phyloP scores from a whole-genome alignment of 768 basidiomycete genomes.

The Leccinum aurantiacum region DNA sequence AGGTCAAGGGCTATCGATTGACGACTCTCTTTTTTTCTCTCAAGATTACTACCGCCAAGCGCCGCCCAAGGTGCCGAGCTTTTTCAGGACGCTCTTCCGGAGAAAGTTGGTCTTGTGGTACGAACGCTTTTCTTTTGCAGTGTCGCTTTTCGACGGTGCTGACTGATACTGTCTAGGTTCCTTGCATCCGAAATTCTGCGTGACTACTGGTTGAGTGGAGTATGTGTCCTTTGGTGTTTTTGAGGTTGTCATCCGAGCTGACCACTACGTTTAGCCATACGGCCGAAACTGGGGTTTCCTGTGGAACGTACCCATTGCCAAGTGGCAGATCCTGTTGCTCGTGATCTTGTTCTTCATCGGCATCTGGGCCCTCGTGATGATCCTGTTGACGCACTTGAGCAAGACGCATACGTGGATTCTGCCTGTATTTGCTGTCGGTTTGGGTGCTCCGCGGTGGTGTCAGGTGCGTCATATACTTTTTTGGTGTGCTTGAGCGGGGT shows the following conservation, averaged over 20 bases:
- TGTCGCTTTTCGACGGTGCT: neutral
- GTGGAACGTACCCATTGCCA: slow-evolving; percentile 80
- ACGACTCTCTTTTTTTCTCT: slow-evolving; percentile 14
- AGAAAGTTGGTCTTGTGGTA: slow-evolving; percentile 88
- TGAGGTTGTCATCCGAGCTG: slow-evolving; percentile 6
- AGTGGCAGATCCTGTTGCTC: slow-evolving; percentile 80
- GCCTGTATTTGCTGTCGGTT: slow-evolving; percentile 92
- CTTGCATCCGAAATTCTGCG: slow-evolving; percentile 86
- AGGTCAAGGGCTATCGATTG: neutral
- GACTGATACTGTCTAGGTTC: slow-evolving; percentile 47
- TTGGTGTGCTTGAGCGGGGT: neutral
- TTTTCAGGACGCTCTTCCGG: slow-evolving; percentile 85
- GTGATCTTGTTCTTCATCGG: slow-evolving; percentile 83
- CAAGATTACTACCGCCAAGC: slow-evolving; percentile 88
- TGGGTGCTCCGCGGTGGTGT: slow-evolving; percentile 94
- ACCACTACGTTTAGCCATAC: slow-evolving; percentile 57
- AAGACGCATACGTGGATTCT: slow-evolving; percentile 96
- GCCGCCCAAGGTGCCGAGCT: slow-evolving; percentile 92
- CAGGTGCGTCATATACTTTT: slow-evolving; percentile 49
- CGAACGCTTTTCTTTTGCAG: slow-evolving; percentile 1
- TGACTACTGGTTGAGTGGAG: slow-evolving; percentile 90
- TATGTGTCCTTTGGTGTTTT: slow-evolving; percentile 37
- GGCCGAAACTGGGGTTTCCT: slow-evolving; percentile 96
- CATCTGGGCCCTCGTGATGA: slow-evolving; percentile 77
- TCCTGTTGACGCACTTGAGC: slow-evolving; percentile 78